These are phyloP conservation scores for Talaromyces sp. DNA, from an alignment of 2,329 filamentous ascomycete genomes.

Conservation along the genomic window DNA sequence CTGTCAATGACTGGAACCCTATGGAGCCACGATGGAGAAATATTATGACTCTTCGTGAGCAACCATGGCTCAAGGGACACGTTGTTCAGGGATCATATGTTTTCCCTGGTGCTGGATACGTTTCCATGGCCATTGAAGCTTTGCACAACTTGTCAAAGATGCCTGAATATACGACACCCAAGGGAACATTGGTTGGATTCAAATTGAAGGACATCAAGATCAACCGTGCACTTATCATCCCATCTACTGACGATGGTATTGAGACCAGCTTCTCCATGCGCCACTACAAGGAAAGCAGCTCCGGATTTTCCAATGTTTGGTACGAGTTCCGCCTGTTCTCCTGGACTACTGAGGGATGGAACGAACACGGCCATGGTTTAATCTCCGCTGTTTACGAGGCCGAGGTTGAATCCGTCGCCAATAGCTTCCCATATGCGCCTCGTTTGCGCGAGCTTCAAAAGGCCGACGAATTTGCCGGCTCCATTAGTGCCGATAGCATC, in stretches of 20 bases:
- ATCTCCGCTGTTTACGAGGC: neutral
- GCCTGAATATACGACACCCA: neutral
- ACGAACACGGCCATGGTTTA: neutral
- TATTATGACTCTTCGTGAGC: conserved; percentile 14
- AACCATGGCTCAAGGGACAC: conserved; percentile 30
- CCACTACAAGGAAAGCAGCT: neutral
- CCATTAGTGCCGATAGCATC: neutral
- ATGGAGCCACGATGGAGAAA: neutral
- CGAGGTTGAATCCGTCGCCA: neutral
- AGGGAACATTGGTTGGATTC: neutral
- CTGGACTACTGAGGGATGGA: neutral
- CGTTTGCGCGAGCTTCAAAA: neutral
- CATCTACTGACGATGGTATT: neutral
- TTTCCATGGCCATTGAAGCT: conserved; percentile 24
- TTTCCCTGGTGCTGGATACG: conserved; percentile 26
- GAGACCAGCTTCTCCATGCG: neutral
- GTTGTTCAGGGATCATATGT: conserved; percentile 25
- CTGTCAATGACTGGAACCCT: neutral
- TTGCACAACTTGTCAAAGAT: neutral
- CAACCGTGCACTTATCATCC: neutral
- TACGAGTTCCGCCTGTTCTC: neutral
- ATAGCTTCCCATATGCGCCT: neutral
- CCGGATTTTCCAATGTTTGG: neutral
- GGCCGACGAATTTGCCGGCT: neutral
- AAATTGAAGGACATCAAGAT: neutral